Base-by-base conservation (phyloP, 306 rosid species). In the Fagus crenata region DNA sequence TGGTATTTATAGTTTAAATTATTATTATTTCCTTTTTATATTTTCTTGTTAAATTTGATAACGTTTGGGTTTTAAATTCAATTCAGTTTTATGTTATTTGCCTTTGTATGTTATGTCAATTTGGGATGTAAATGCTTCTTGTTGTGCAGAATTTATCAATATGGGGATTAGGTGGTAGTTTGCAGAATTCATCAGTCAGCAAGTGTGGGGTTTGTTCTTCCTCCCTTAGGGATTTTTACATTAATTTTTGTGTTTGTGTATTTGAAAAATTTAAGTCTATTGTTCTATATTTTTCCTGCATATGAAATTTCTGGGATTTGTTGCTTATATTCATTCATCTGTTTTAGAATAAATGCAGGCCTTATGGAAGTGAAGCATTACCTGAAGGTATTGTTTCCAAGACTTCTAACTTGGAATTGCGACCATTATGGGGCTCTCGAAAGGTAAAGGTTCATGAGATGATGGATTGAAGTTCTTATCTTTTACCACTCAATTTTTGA, bases 351-450 rank as follows among this genome's bases (percentile, higher is more conserved):
- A 86, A 83, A 61, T 81, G 87, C 86, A 84, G 87, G 83, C 95
- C 96, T 71, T 71, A 18, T 58, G 98, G 97, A 78, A 90, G 96
- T 54, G 92, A 90, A 81, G 83, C 90, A 43, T 87, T 95, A 75
- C 98, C 98, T 61, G 69, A 58, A 74, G 98, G 93, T 43, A 88
- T 95, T 79, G 80, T 95, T 43, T 65, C 86, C 56, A 51, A 71
- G 73, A 90, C 92, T 78, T 84, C 97, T 2, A 79, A 86, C 82
- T 80, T 95, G 71, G 91, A 89, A 53, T 53, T 87, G 93, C 82
- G 85, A 76, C 89, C 87, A 15, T 56, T 95, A 42, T 90, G 97
- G 97, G 86, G 84, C 18, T 59, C 78, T 71, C 77, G 75, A 51
- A 64, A 67, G 85, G 82, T 69, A 70, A 79, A 36, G 64, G 63